Percentiles rank a stretch among this genome's conserved stretches.
Evolutionary conservation across 805 yeast species (phyloP).

Genomic region (Brettanomyces custersianus): DNA sequence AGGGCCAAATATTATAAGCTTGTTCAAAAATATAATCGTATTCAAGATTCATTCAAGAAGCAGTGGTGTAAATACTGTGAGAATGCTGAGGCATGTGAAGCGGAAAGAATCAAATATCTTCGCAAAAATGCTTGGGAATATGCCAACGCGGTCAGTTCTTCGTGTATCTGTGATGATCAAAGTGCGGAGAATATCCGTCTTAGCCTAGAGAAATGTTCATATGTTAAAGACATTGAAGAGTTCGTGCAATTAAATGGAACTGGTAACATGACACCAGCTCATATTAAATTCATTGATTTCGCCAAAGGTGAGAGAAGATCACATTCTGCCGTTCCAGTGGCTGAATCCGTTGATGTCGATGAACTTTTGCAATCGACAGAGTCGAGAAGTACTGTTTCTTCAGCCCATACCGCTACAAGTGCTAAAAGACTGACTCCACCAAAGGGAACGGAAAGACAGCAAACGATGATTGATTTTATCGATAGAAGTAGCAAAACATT

Average conservation of each 20-base stretch:
- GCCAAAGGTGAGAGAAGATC: constrained; percentile 20
- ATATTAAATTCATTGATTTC: constrained; percentile 59
- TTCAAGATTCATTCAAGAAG: constrained; percentile 53
- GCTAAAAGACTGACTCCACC: constrained; percentile 21
- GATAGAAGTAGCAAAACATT: constrained; percentile 24
- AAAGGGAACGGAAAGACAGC: constrained; percentile 16
- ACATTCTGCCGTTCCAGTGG: background rate
- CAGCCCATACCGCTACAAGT: background rate
- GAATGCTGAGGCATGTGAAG: constrained; percentile 59
- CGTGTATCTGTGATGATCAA: constrained; percentile 73
- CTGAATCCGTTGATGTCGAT: constrained; percentile 3
- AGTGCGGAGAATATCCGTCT: constrained; percentile 65
- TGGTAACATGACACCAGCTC: constrained; percentile 49
- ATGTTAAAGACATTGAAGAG: constrained; percentile 44
- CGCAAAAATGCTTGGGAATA: constrained; percentile 71
- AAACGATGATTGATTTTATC: constrained; percentile 18
- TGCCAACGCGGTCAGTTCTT: constrained; percentile 63
- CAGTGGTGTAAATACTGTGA: constrained; percentile 66
- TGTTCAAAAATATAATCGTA: constrained; percentile 42
- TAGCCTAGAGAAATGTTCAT: constrained; percentile 59
- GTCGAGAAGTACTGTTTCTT: background rate
- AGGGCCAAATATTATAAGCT: constrained; percentile 52
- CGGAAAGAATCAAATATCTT: constrained; percentile 60
- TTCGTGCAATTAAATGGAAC: constrained; percentile 53
- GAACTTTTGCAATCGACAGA: constrained; percentile 10